phyloP scores from a whole-genome alignment of 306 rosid genomes.

The Neltuma alba region DNA sequence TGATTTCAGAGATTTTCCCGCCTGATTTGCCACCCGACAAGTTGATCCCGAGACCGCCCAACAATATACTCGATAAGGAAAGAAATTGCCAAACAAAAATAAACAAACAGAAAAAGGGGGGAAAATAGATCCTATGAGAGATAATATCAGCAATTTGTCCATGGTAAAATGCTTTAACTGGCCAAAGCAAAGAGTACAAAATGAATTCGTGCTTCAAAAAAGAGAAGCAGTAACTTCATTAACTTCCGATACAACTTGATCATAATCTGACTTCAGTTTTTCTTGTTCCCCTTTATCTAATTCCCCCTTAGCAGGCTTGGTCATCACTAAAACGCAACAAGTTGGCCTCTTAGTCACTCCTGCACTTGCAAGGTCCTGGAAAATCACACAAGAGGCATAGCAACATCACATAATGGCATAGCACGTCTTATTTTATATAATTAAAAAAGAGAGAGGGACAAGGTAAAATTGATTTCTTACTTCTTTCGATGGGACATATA shows the following conservation, averaged over 20 bases:
- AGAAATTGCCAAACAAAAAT: background rate
- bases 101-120: background rate
- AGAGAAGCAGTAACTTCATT: constrained; percentile 58
- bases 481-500: constrained; percentile 86
- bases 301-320: constrained; percentile 86
- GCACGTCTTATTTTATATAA: background rate
- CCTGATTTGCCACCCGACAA: background rate
- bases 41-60: background rate
- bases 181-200: constrained; percentile 13
- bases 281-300: constrained; percentile 64
- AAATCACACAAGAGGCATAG: background rate
- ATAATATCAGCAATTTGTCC: constrained; percentile 12
- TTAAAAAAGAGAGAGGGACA: background rate
- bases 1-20: background rate
- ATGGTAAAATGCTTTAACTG: constrained; percentile 25
- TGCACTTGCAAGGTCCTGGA: constrained; percentile 92
- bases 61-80: background rate
- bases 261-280: constrained; percentile 69
- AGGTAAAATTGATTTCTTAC: constrained; percentile 42
- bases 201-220: constrained; percentile 48
- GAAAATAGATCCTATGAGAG: constrained; percentile 13
- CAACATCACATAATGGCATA: background rate
- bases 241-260: constrained; percentile 70
- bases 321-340: constrained; percentile 81
- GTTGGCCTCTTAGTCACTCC: constrained; percentile 99